phyloP scores from a whole-genome alignment of 2,329 filamentous ascomycete genomes.

The Nothophoma quercina region DNA sequence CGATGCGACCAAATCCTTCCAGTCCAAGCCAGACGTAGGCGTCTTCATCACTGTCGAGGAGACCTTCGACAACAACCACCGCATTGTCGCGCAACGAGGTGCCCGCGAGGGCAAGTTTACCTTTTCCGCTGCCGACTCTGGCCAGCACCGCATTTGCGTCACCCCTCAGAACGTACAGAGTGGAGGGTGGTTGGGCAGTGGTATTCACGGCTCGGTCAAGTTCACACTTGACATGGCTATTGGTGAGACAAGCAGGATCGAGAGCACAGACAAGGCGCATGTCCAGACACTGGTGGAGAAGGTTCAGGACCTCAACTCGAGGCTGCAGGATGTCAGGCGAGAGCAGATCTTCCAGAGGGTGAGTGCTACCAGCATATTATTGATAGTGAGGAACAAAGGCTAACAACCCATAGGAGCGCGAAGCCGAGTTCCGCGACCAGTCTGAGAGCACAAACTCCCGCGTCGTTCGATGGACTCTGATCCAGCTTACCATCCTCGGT shows the following conservation, averaged over 20 bases:
- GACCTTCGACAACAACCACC: conserved; percentile 96
- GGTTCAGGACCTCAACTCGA: conserved; percentile 85
- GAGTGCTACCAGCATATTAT: conserved; percentile 30
- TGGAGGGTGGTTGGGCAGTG: conserved; percentile 74
- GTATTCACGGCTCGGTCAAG: conserved; percentile 78
- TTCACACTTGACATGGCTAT: conserved; percentile 90
- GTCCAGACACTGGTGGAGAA: conserved; percentile 87
- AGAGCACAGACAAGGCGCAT: conserved; percentile 92
- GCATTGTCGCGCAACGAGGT: conserved; percentile 88
- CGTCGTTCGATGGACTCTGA: conserved; percentile 91
- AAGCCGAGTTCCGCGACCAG: conserved; percentile 97
- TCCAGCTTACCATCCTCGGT: conserved; percentile 85
- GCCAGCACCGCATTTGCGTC: conserved; percentile 96
- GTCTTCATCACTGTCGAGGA: conserved; percentile 96
- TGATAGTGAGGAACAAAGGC: too few relatives aligned
- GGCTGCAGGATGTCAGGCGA: conserved; percentile 85
- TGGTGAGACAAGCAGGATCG: conserved; percentile 91
- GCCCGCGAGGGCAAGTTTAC: conserved; percentile 82
- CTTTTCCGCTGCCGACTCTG: conserved; percentile 92
- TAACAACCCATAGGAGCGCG: conserved; percentile 74
- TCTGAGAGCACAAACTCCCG: conserved; percentile 91
- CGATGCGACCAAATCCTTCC: conserved; percentile 71
- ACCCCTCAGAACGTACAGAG: conserved; percentile 78
- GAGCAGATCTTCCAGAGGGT: conserved; percentile 98
- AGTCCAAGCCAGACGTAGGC: conserved; percentile 75